A percentile compares a stretch with the other conserved stretches of the same genome.
Conservation (phyloP, 345 rosid genomes). For the Citrus australasica region DNA sequence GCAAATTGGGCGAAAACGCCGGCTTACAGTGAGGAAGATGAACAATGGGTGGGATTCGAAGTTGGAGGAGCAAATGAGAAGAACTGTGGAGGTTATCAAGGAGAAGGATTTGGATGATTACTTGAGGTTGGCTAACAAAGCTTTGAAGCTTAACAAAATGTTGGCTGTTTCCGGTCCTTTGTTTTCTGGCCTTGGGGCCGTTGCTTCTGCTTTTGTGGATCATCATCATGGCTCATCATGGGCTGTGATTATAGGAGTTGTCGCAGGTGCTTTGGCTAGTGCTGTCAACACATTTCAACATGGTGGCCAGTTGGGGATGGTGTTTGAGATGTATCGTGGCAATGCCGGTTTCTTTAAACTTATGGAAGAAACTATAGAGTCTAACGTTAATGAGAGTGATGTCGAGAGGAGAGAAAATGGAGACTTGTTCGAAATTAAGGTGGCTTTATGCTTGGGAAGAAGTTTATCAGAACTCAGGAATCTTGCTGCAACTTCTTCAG, state of each 20-base stretch:
- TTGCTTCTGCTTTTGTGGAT: constrained; percentile 37
- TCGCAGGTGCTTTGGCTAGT: constrained; percentile 39
- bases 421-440: constrained; percentile 29
- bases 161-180: constrained; percentile 48
- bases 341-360: constrained; percentile 47
- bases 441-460: constrained; percentile 48
- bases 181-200: constrained; percentile 38
- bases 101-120: constrained; percentile 46
- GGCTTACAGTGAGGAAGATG: background rate
- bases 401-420: constrained; percentile 43
- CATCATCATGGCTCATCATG: constrained; percentile 4
- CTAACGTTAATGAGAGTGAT: constrained; percentile 28
- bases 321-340: constrained; percentile 50
- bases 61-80: constrained; percentile 42
- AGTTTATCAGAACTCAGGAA: constrained; percentile 40
- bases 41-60: constrained; percentile 41
- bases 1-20: background rate
- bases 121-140: constrained; percentile 31
- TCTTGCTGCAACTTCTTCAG: constrained; percentile 20
- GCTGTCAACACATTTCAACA: constrained; percentile 41
- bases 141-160: constrained; percentile 34
- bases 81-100: constrained; percentile 26
- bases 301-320: constrained; percentile 53
- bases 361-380: constrained; percentile 41
- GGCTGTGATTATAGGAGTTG: constrained; percentile 33